Evolutionary conservation across 208 protist genomes (phyloP).

Genomic region (Trypanosoma scelopori): DNA sequence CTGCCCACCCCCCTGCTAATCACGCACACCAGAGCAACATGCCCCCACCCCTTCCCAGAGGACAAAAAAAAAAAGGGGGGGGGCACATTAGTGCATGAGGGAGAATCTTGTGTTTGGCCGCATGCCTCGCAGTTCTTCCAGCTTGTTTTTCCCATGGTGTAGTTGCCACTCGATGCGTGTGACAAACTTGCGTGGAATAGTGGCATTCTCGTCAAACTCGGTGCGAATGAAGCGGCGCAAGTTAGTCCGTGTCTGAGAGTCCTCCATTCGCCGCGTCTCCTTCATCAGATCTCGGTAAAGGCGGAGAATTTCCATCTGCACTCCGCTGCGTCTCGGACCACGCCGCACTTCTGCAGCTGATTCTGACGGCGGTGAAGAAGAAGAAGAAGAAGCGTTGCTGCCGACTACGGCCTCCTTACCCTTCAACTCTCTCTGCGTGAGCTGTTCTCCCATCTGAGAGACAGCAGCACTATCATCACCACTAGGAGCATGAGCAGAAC

Average conservation of each 20-base stretch:
- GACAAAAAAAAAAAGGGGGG: neutral
- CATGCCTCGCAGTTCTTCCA: slow-evolving; percentile 82
- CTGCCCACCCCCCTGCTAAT: neutral
- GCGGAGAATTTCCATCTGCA: slow-evolving; percentile 72
- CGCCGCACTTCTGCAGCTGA: neutral
- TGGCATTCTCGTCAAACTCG: slow-evolving; percentile 70
- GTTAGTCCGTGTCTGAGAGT: slow-evolving; percentile 47
- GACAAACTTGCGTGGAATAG: slow-evolving; percentile 63
- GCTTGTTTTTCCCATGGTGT: slow-evolving; percentile 74
- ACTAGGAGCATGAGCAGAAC: neutral
- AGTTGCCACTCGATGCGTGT: slow-evolving; percentile 85
- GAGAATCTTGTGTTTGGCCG: slow-evolving; percentile 55
- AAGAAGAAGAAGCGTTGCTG: neutral
- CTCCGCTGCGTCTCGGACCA: slow-evolving; percentile 57
- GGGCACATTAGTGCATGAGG: slow-evolving; percentile 25
- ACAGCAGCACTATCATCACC: neutral
- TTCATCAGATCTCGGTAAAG: slow-evolving; percentile 71
- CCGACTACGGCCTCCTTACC: neutral
- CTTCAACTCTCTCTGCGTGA: neutral
- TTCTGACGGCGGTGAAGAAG: no score
- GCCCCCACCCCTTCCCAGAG: no score
- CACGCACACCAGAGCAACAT: no score
- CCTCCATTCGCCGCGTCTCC: slow-evolving; percentile 56
- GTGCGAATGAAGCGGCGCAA: slow-evolving; percentile 60
- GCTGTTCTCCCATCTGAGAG: neutral